Conservation (phyloP, 1,284 basidiomycete genomes). For the Ceratobasidium sp. region DNA sequence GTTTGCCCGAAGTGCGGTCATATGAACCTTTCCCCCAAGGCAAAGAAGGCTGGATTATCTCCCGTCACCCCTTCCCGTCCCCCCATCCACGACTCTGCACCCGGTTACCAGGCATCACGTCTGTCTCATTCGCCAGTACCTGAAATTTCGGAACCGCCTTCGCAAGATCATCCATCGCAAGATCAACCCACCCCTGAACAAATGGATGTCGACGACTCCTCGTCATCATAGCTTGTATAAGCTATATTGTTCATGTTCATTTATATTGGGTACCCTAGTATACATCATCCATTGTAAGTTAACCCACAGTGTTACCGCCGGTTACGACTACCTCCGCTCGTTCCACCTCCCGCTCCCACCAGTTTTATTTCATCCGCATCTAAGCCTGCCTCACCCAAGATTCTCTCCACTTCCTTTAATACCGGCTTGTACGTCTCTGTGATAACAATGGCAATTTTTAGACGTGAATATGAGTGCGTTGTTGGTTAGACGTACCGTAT, state of each 20-base stretch:
- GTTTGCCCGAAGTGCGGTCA: conserved; percentile 75
- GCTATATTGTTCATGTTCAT: too few species aligned
- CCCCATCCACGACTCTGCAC: too few species aligned
- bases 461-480: neutral
- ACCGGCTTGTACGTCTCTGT: conserved; percentile 77
- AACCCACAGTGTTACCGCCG: conserved; percentile 23
- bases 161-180: conserved; percentile 34
- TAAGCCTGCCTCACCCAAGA: conserved; percentile 83
- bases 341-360: conserved; percentile 49
- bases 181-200: conserved; percentile 15
- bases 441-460: conserved; percentile 38
- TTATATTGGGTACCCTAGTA: neutral
- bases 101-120: too few species aligned
- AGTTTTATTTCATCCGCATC: conserved; percentile 80
- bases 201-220: conserved; percentile 19
- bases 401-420: conserved; percentile 81
- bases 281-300: conserved; percentile 14
- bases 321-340: conserved; percentile 35
- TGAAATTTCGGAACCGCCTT: conserved; percentile 23
- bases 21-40: conserved; percentile 67
- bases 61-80: neutral
- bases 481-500: conserved; percentile 58
- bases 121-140: conserved; percentile 8
- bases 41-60: conserved; percentile 47
- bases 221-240: neutral